phyloP scores from a whole-genome alignment of 1,284 basidiomycete genomes.

The Amylostereum areolatum region DNA sequence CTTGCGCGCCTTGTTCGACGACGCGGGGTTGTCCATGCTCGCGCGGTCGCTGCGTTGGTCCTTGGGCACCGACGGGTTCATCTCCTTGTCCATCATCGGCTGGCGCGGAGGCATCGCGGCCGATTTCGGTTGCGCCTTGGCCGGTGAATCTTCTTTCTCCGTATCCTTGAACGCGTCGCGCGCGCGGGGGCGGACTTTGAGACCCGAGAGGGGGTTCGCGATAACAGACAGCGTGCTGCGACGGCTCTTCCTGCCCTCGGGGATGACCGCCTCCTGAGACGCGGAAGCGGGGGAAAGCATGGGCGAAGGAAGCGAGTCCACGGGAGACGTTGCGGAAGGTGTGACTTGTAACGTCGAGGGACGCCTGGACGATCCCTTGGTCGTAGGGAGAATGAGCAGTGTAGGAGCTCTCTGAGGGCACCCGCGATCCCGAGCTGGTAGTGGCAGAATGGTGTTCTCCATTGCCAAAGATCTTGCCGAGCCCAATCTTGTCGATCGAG shows the following conservation, averaged over 20 bases:
- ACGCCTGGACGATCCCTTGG: slow-evolving; percentile 17
- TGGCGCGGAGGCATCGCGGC: slow-evolving; percentile 3
- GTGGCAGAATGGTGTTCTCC: slow-evolving; percentile 1
- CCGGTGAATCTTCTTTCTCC: neutral
- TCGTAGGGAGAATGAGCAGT: slow-evolving; percentile 19
- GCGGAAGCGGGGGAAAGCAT: slow-evolving; percentile 29
- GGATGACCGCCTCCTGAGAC: slow-evolving; percentile 13
- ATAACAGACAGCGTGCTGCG: slow-evolving; percentile 80
- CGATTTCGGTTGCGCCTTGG: neutral
- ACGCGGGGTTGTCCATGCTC: slow-evolving; percentile 46
- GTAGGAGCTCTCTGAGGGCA: slow-evolving; percentile 34
- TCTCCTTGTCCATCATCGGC: slow-evolving; percentile 15
- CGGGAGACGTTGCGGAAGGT: slow-evolving; percentile 13
- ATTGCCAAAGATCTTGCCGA: slow-evolving; percentile 54
- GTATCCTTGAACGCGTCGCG: neutral
- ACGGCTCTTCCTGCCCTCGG: slow-evolving; percentile 50
- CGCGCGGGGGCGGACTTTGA: slow-evolving; percentile 36
- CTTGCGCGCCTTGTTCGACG: slow-evolving; percentile 66
- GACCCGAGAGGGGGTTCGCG: slow-evolving; percentile 67
- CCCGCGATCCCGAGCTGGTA: slow-evolving; percentile 29
- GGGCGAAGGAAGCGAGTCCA: slow-evolving; percentile 17
- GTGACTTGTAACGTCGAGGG: slow-evolving; percentile 31
- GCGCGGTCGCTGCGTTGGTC: slow-evolving; percentile 14
- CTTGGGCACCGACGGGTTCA: slow-evolving; percentile 19
- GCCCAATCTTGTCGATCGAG: slow-evolving; percentile 72